Conservation (phyloP, 257 asterid genomes). For the Nicotiana knightiana region DNA sequence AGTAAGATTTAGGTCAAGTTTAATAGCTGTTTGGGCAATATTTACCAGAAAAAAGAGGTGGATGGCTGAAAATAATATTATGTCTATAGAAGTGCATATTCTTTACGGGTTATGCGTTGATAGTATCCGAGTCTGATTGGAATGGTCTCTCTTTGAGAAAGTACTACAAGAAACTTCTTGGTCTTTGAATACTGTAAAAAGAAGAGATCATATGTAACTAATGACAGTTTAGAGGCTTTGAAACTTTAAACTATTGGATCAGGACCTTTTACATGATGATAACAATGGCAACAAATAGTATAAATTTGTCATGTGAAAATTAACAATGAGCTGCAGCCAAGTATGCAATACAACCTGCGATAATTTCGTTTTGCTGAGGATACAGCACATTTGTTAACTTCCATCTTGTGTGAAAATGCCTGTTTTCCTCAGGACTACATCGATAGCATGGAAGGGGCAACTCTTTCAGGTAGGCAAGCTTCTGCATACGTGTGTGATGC, state of each 20-base stretch:
- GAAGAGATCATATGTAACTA: neutral
- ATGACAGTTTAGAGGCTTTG: neutral
- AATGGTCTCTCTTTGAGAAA: neutral
- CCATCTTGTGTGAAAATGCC: neutral
- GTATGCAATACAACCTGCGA: neutral
- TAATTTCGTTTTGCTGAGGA: neutral
- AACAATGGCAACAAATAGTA: neutral
- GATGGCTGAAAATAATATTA: neutral
- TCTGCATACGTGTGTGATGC: constrained; percentile 74
- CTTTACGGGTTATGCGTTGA: neutral
- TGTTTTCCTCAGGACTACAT: constrained; percentile 67
- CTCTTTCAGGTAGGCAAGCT: constrained; percentile 94
- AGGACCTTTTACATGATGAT: neutral
- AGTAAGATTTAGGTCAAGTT: neutral
- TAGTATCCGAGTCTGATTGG: neutral
- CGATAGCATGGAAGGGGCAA: constrained; percentile 99
- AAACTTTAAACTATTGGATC: neutral
- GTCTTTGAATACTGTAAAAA: neutral
- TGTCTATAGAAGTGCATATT: neutral
- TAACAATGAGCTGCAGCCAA: neutral
- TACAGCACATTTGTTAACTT: neutral
- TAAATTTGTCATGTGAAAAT: neutral
- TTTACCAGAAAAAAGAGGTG: neutral
- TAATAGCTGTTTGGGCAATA: neutral
- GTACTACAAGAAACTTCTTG: neutral